These are phyloP conservation scores for Trametes cubensis DNA, from an alignment of 768 basidiomycete species.

Conservation along the genomic window DNA sequence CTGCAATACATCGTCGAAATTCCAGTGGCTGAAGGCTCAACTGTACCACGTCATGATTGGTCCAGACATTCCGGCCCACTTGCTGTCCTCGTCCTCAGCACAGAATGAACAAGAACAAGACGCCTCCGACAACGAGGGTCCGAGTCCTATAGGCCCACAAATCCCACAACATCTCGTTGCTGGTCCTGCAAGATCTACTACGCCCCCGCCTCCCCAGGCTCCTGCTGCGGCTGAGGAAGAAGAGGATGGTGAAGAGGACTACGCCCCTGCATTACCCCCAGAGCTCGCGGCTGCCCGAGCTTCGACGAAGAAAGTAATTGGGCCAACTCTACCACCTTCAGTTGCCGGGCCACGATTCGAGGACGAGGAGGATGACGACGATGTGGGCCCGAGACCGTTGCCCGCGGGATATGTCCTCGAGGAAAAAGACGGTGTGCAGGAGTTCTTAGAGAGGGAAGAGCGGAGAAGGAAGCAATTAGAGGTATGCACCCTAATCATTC, in stretches of 20 bases:
- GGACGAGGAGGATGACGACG: constrained; percentile 63
- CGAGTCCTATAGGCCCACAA: constrained; percentile 28
- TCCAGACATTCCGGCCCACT: constrained; percentile 32
- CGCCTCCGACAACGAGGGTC: constrained; percentile 15
- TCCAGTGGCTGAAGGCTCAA: background rate
- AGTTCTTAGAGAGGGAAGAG: constrained; percentile 87
- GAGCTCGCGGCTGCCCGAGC: constrained; percentile 56
- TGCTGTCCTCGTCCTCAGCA: constrained; percentile 8
- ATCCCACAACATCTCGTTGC: constrained; percentile 22
- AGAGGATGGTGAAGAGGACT: constrained; percentile 68
- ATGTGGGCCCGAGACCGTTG: constrained; percentile 82
- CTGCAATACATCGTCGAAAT: no score
- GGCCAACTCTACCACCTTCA: constrained; percentile 54
- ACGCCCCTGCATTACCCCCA: constrained; percentile 74
- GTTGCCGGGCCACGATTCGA: constrained; percentile 30
- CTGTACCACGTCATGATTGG: constrained; percentile 28
- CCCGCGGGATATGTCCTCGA: constrained; percentile 46
- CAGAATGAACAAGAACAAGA: background rate
- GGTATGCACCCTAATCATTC: constrained; percentile 37
- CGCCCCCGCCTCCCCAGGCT: constrained; percentile 9
- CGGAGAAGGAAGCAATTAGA: constrained; percentile 70
- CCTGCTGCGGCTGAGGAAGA: constrained; percentile 38
- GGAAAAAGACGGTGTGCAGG: constrained; percentile 68
- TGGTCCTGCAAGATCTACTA: constrained; percentile 19
- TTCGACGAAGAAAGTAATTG: constrained; percentile 44